These are phyloP conservation scores for Hansenula lynferdii DNA, from an alignment of 1,139 yeast genomes.

Conservation along the genomic window DNA sequence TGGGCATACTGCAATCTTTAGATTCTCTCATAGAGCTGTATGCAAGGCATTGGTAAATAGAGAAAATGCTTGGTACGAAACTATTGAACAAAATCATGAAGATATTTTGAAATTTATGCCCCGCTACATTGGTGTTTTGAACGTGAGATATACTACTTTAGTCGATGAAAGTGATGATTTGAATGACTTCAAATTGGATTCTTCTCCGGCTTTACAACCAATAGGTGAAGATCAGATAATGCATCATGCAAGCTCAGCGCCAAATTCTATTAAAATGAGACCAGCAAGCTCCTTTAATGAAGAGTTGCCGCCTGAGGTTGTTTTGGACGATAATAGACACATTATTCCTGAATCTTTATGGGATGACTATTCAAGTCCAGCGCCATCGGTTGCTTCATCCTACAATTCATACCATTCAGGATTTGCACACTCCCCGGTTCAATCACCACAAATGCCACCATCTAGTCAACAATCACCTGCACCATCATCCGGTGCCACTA, in stretches of 20 bases:
- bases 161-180: constrained; percentile 15
- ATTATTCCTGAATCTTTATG: constrained; percentile 79
- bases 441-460: constrained; percentile 17
- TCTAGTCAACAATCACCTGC: constrained; percentile 12
- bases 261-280: constrained; percentile 9
- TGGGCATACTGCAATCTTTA: constrained; percentile 95
- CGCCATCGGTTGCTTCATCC: constrained; percentile 43
- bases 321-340: constrained; percentile 82
- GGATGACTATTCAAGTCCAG: constrained; percentile 52
- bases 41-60: constrained; percentile 89
- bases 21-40: constrained; percentile 89
- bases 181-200: constrained; percentile 13
- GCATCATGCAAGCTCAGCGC: constrained; percentile 2
- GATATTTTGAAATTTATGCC: constrained; percentile 86
- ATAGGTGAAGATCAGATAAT: constrained; percentile 11
- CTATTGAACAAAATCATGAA: constrained; percentile 71
- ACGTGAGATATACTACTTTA: constrained; percentile 60
- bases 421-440: neutral
- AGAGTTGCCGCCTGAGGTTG: constrained; percentile 67
- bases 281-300: constrained; percentile 21
- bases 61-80: constrained; percentile 90
- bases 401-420: constrained; percentile 17
- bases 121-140: constrained; percentile 85
- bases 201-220: constrained; percentile 14
- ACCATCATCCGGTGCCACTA: constrained; percentile 49